Base-by-base conservation (phyloP, 2,329 filamentous ascomycete genomes). In the Elsinoe arachidis region DNA sequence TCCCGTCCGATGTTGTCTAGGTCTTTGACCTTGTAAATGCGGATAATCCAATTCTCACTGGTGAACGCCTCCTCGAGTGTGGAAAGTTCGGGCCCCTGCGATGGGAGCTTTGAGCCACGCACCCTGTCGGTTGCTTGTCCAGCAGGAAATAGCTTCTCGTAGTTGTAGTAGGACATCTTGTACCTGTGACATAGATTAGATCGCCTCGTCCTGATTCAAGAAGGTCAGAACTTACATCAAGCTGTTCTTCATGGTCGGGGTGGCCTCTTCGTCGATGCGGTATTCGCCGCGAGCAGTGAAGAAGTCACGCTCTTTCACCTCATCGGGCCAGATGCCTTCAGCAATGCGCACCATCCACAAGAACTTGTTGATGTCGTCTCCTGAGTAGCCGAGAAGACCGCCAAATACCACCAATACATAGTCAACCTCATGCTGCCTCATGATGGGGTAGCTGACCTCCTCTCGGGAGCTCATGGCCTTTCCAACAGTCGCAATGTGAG, bases 161-260 rank as follows among this genome's bases (percentile, higher is more conserved):
- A 99, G 80, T 97, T 97, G 83, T 99, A 88, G 81, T 99, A 99
- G 19, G 90, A 96, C 91, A 99, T 96, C 82, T 99, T 99, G 83
- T 99, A 99, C 90, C 91, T 96, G 63, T 63, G 43, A 10, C 23
- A 52, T 67, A 73, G 60, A 72, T 69, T 43, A 62, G 35, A 33
- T 39, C 44, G 9, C 35, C 19, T 33, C 11, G 17, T 55, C 11
- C 21, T 34, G 35, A 53, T 44, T 14, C 2, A 33, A 23, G n/a
- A 37, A 54, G 21, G 23, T 26, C 3, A 30, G 26, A 55, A 77
- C 88, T 81, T 81, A 95, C 92, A 97, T 96, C 80, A 99, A 82
- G 75, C 91, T 96, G 82, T 99, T 96, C 79, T 89, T 93, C 93
- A 99, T 99, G 44, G 92, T 90, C 21, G 93, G 89, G 5, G 91